These are phyloP conservation scores for Dioscorea zingiberensis DNA, from an alignment of 106 monocot species.

Conservation along the genomic window DNA sequence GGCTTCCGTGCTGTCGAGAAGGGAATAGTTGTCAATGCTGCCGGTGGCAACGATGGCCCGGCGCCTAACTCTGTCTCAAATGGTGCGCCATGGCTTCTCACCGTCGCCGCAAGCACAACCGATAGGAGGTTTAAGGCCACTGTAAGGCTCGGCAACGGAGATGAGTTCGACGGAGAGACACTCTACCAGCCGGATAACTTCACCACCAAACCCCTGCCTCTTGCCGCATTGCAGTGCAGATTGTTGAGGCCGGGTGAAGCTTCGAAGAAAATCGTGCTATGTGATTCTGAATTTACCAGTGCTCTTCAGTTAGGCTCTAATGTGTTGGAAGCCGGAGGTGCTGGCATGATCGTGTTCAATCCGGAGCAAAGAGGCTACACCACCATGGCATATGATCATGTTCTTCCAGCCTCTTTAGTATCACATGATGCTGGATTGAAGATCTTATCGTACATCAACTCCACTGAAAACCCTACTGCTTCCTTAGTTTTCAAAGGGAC, in stretches of 20 bases:
- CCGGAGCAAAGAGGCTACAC: background rate
- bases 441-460: slow-evolving; percentile 2
- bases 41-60: slow-evolving; percentile 15
- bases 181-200: background rate
- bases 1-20: slow-evolving; percentile 1
- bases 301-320: background rate
- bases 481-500: slow-evolving; percentile 7
- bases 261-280: background rate
- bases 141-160: background rate
- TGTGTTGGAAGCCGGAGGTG: background rate
- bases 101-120: background rate
- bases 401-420: background rate
- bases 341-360: background rate
- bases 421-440: background rate
- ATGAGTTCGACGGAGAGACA: background rate
- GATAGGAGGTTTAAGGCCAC: background rate
- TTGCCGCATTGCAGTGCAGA: background rate
- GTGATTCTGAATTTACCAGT: background rate
- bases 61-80: background rate
- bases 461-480: background rate
- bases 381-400: background rate
- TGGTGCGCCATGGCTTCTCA: slow-evolving; percentile 2
- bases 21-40: slow-evolving; percentile 7
- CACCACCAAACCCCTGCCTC: background rate
- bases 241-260: too few species aligned